These are phyloP conservation scores for Ophiocordyceps sinensis DNA, from an alignment of 2,329 filamentous ascomycete genomes.

Conservation along the genomic window DNA sequence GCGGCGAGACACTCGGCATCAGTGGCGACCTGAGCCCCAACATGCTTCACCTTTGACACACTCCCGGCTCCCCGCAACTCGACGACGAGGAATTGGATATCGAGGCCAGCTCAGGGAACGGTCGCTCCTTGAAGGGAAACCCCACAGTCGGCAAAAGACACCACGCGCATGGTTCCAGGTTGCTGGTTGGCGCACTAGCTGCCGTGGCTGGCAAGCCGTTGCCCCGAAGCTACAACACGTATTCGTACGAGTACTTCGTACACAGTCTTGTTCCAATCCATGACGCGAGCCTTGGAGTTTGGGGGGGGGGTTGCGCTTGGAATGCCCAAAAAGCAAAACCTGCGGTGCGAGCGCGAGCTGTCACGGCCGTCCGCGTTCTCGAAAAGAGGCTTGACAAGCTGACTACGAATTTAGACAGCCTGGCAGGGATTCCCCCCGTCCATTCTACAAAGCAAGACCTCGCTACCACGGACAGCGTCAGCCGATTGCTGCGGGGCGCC, in stretches of 20 bases:
- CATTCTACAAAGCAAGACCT: too few relatives aligned
- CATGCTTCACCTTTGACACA: too few relatives aligned
- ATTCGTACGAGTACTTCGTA: too few relatives aligned
- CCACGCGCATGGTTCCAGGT: neutral
- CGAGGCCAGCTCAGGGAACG: neutral
- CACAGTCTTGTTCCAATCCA: neutral
- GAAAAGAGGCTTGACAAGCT: neutral
- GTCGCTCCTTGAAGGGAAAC: neutral
- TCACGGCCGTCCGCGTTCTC: slow-evolving; percentile 7
- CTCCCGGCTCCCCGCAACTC: too few relatives aligned
- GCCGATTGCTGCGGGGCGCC: neutral
- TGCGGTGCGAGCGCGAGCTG: slow-evolving; percentile 6
- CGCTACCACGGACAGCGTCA: neutral
- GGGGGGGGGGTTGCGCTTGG: too few relatives aligned
- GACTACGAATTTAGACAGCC: neutral
- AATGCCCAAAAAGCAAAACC: slow-evolving; percentile 6
- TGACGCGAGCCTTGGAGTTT: slow-evolving; percentile 4
- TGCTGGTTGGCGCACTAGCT: neutral
- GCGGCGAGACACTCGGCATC: too few relatives aligned
- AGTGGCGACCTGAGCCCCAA: too few relatives aligned
- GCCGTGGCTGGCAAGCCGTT: too few relatives aligned
- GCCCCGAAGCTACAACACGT: too few relatives aligned
- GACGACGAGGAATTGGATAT: too few relatives aligned
- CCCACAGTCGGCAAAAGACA: neutral
- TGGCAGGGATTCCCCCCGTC: neutral